Evolutionary conservation across 2,329 filamentous ascomycete genomes (phyloP), one percentile per base, ranked within the genome.

Genomic region (Fusarium armeniacum): DNA sequence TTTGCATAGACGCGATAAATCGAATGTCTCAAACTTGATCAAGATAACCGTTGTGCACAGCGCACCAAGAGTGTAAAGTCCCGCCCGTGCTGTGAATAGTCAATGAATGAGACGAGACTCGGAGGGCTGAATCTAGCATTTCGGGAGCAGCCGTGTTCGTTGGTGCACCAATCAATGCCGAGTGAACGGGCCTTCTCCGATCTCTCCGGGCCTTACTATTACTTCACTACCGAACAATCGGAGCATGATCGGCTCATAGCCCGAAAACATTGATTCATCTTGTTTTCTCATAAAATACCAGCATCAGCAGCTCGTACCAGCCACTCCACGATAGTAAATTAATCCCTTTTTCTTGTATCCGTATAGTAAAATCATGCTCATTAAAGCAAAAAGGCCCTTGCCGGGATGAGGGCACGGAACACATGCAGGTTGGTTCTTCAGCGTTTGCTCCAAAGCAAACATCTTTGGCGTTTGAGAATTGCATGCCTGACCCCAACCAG

Each of bases 351-450:
- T 22, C 15, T 13, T 38, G 24, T 26, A 4, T 16, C 50, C 35
- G 24, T 40, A 51, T 51, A 51, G 4, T 40, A 51, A 51, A 40
- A 51, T 51, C 49, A 38, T 51, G 33, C 24, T 51, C 49, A 51
- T 51, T 51, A 51, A 18, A 40, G 15, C 49, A 51, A 9, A 28
- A 26, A 24, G 24, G 6, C 15, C 22, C 26, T 16, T 51, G 24
- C 49, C 54, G 54, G 67, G 55, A 40, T 44, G 50, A 53, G 24
- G 51, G 67, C 67, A 71, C 67, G 51, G 67, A 58, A 63, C 63
- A 65, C 41, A 15, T 36, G 20, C 32, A 26, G 63, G 63, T 44
- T 47, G 44, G 44, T 47, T 50, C 58, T 61, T 54, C 24, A 55
- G 41, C 40, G 51, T 65, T 70, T 68, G 51, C 43, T 52, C 45